Base-by-base conservation (phyloP, 2,329 filamentous ascomycete genomes). In the Aspergillus sp. region DNA sequence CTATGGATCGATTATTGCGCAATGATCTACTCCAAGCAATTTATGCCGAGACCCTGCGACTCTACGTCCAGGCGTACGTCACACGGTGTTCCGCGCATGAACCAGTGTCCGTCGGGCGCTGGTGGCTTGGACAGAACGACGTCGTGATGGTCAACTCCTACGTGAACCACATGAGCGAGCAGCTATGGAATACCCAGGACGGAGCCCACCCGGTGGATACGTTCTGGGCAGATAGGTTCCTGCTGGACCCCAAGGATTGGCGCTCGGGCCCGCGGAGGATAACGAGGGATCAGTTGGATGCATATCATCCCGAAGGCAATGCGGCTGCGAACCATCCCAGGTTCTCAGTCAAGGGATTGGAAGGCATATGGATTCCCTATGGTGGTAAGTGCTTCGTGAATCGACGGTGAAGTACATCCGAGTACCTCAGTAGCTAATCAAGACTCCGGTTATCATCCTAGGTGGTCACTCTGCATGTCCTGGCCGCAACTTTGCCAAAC, bases 361-460 rank as follows among this genome's bases (percentile, higher is more conserved):
- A 57, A n/a, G 55, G 55, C 7, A 47, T 22, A 9, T 57, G 49
- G 55, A 57, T 57, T 22, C 55, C 55, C 6, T 57, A 57, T 26
- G 55, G 55, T 14, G 55, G 55, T 57, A 52, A 32, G 31, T 12
- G 31, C 9, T 14, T 4, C 12, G 31, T 12, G 31, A 36, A 36
- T 36, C 31, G 31, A 36, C 12, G 1, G 4, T 5, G 6, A 26
- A 26, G 24, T 7, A 26, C 24, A 26, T 26, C 6, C 24, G 24
- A 26, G 24, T 26, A 26, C 31, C 7, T 36, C 7, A 36, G 10
- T 14, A 12, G 31, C 31, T 36, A 36, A 36, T 12, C 12, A 11
- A 1, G 10, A 36, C 31, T 2, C 31, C 12, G 9, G 10, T 36
- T 36, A 46, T 46, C 42, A 18, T 46, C 16, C 14, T 20, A 46